phyloP scores from a whole-genome alignment of 345 rosid genomes.

The Toxicodendron radicans region DNA sequence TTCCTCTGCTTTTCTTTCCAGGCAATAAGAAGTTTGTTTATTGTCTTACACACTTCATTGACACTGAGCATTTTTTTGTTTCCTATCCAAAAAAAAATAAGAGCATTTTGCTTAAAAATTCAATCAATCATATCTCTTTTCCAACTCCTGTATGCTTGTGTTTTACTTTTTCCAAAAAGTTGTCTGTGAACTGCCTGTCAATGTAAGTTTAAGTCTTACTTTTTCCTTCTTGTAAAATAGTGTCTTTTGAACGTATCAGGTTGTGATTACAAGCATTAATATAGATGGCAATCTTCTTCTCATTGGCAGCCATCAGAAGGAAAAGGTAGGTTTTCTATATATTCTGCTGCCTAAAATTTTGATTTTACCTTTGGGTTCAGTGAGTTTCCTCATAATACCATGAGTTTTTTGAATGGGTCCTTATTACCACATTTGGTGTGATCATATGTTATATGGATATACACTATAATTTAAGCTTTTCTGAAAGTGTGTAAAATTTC shows the following conservation, averaged over 20 bases:
- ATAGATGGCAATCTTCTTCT: constrained; percentile 74
- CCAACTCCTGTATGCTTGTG: not conserved
- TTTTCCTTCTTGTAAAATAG: not conserved
- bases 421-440: constrained; percentile 3
- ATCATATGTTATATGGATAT: constrained; percentile 5
- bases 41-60: not conserved
- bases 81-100: no score
- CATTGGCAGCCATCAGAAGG: constrained; percentile 92
- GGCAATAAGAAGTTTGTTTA: no score
- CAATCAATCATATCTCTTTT: not conserved
- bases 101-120: no score
- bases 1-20: not conserved
- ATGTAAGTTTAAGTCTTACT: constrained; percentile 1
- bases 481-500: not conserved
- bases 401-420: not conserved
- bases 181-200: not conserved
- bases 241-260: constrained; percentile 51
- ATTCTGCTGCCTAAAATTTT: not conserved
- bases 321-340: constrained; percentile 49
- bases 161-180: not conserved
- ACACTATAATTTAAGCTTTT: not conserved
- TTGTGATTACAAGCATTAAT: constrained; percentile 91
- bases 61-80: no score
- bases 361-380: not conserved
- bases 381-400: not conserved